These are phyloP conservation scores for Uronychia binucleata DNA, from an alignment of 73 alveolate species.

Conservation along the genomic window DNA sequence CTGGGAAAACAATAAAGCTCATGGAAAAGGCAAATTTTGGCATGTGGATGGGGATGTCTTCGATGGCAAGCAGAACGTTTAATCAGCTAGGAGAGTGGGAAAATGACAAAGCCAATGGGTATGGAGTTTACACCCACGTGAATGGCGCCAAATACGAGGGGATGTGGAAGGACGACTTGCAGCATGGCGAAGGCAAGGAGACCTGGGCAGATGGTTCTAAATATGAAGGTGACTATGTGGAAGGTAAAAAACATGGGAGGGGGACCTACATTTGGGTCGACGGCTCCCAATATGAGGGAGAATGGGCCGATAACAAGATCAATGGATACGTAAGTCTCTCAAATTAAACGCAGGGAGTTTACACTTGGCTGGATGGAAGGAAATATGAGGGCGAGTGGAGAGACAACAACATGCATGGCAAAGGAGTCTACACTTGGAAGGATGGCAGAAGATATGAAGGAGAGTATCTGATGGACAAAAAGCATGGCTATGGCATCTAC, in stretches of 20 bases:
- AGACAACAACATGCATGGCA: conserved; percentile 33
- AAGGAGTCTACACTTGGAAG: conserved; percentile 27
- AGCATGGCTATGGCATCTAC: conserved; percentile 46
- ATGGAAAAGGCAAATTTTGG: conserved; percentile 76
- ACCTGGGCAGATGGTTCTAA: conserved; percentile 79
- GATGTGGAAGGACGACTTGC: conserved; percentile 69
- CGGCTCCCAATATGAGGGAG: conserved; percentile 45
- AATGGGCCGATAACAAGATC: background rate
- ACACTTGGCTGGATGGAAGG: conserved; percentile 55
- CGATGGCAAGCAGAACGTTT: conserved; percentile 18
- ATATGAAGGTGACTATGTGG: conserved; percentile 66
- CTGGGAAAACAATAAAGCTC: conserved; percentile 71
- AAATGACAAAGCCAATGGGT: conserved; percentile 71
- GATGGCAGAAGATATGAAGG: conserved; percentile 49
- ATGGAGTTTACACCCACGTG: conserved; percentile 67
- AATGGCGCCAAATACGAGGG: conserved; percentile 72
- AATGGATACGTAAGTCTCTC: background rate
- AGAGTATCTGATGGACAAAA: conserved; percentile 35
- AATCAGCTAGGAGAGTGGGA: conserved; percentile 67
- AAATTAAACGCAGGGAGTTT: no score
- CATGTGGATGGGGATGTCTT: conserved; percentile 55
- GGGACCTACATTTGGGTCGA: conserved; percentile 51
- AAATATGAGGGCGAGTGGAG: conserved; percentile 61
- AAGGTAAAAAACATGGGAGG: conserved; percentile 76
- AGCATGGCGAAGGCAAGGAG: conserved; percentile 73